These are phyloP conservation scores for Myxozyma mucilagina DNA, from an alignment of 805 yeast genomes.

Conservation along the genomic window DNA sequence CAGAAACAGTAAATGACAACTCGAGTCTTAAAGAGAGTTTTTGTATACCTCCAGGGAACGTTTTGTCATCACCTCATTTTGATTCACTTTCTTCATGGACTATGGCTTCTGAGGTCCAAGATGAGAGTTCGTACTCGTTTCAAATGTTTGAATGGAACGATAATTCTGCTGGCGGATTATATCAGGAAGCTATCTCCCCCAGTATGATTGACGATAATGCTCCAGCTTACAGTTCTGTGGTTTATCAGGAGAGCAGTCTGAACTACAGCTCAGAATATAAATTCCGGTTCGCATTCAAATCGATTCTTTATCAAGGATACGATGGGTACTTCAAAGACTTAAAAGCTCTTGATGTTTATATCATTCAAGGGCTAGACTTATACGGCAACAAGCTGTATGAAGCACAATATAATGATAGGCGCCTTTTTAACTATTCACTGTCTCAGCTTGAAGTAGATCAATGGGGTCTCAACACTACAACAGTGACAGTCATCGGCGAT, in stretches of 20 bases:
- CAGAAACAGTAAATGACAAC: background rate
- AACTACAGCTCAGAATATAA: background rate
- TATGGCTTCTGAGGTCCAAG: background rate
- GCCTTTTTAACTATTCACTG: background rate
- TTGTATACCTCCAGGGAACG: background rate
- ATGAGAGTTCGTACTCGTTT: background rate
- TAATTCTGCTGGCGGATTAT: conserved; percentile 1
- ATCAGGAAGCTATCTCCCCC: background rate
- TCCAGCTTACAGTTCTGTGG: background rate
- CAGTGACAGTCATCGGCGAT: conserved; percentile 1
- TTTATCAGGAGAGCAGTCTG: background rate
- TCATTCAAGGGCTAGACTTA: background rate
- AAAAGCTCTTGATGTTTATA: background rate
- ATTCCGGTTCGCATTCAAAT: background rate
- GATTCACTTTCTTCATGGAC: background rate
- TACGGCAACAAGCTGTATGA: background rate
- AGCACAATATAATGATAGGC: background rate
- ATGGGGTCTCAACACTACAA: conserved; percentile 1
- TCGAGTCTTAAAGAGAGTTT: background rate
- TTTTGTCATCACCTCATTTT: background rate
- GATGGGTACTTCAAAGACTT: background rate
- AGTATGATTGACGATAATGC: background rate
- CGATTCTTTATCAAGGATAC: background rate
- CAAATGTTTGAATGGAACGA: background rate
- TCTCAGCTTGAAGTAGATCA: background rate